Percentiles rank a stretch among this genome's conserved stretches.
phyloP scores from a whole-genome alignment of 2,329 filamentous ascomycete species.

The Alternaria novae-zelandiae region DNA sequence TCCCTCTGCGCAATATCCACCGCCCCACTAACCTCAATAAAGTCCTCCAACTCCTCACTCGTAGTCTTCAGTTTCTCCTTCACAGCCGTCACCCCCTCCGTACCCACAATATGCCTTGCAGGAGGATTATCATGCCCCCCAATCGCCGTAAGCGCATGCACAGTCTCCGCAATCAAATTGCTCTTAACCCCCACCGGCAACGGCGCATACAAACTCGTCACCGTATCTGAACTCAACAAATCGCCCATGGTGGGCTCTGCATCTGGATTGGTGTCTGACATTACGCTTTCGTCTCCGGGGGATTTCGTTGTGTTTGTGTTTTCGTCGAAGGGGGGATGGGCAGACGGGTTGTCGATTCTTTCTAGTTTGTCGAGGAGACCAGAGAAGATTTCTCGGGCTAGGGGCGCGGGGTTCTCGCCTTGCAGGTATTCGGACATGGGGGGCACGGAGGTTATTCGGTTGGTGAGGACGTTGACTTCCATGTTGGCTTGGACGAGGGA shows the following conservation, averaged over 20 bases:
- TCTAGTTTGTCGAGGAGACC: slow-evolving; percentile 80
- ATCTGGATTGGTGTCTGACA: slow-evolving; percentile 37
- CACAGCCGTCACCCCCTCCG: slow-evolving; percentile 84
- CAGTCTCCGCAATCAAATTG: slow-evolving; percentile 82
- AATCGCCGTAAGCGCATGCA: slow-evolving; percentile 88
- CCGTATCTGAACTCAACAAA: slow-evolving; percentile 54
- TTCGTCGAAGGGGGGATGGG: slow-evolving; percentile 29
- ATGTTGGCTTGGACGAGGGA: slow-evolving; percentile 96
- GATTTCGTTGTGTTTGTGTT: slow-evolving; percentile 46
- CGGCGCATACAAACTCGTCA: slow-evolving; percentile 75
- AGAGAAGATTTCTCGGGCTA: slow-evolving; percentile 81
- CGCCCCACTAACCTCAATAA: slow-evolving; percentile 85
- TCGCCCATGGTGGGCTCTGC: slow-evolving; percentile 51
- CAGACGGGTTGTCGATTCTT: slow-evolving; percentile 55
- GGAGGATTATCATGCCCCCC: slow-evolving; percentile 96
- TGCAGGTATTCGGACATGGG: slow-evolving; percentile 73
- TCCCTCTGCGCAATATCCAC: slow-evolving; percentile 69
- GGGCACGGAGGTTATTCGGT: slow-evolving; percentile 83
- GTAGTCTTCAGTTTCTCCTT: slow-evolving; percentile 97
- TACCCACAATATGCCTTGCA: slow-evolving; percentile 89
- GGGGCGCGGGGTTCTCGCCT: slow-evolving; percentile 75
- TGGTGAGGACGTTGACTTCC: slow-evolving; percentile 86
- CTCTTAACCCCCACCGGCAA: slow-evolving; percentile 71
- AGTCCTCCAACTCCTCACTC: slow-evolving; percentile 94
- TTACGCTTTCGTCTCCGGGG: slow-evolving; percentile 32